Evolutionary conservation across 2,329 filamentous ascomycete species (phyloP), one percentile per base, ranked within the genome.

Genomic region (Botrytis medusae): DNA sequence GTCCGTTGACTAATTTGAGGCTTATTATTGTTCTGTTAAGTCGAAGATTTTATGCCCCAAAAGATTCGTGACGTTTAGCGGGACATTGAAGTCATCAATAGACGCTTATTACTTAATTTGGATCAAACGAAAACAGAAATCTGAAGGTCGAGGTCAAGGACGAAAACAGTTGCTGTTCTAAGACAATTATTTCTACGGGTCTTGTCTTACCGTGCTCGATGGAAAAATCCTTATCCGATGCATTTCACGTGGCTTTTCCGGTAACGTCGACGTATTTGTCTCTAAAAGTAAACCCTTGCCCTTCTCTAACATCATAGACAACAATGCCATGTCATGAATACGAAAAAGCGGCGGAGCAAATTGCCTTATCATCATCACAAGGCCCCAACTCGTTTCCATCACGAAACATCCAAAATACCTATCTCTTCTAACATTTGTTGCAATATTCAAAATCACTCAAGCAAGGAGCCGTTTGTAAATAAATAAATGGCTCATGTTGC

Each of bases 401-500:
- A 20, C 34, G 32, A 71, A 65, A 29, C 25, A 32, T 37, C 22
- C 32, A 51, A 25, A 64, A 54, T 25, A 10, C 22, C 37, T 42
- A 64, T 54, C 57, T 64, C n/a, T 57, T 25, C 20, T 18, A 69
- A 16, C 46, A 65, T 25, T 34, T 65, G 42, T 44, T 57, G 18
- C 60, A 40, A 71, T 59, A 34, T 40, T 18, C 16, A 37, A 68
- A 57, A 64, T 44, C 42, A 42, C 44, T 37, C 46, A 67, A n/a
- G 51, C 54, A 69, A 46, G 32, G 14, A 46, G 51, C 51, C 71
- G 51, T 40, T 37, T 37, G 51, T 40, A 25, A 42, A n/a, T n/a
- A 69, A 57, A 61, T 60, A 57, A 72, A 71, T 69, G 51, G 71
- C 71, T 72, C 71, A 72, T 68, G 6, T 32, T 69, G 51, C 71